Evolutionary conservation across 441 rosid species (phyloP), one percentile per base, ranked within the genome.

Genomic region (Daphne laureola): DNA sequence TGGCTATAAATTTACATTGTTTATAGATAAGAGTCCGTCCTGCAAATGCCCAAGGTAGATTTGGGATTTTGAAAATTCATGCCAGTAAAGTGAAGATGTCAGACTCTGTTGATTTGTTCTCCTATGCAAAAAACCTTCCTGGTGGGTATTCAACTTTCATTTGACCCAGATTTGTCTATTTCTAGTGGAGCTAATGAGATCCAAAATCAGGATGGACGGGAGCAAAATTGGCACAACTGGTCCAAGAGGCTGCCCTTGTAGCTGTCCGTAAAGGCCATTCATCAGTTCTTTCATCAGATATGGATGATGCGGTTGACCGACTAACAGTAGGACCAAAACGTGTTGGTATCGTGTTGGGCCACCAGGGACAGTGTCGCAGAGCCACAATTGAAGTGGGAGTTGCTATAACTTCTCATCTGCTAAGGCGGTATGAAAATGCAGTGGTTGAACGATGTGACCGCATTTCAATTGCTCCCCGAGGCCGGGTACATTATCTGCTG

Each of bases 191-290:
- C 54, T 60, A 36, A 58, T 67, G 38, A 31, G 38, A 31, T 9
- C 2, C 9, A 31, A 31, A 31, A 31, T 31, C 67, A 83, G 98
- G 96, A 73, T 91, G 98, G 98, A 78, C 80, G 0, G 98, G 98
- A 64, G 98, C 98, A 58, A 83, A 63, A 68, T 73, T 91, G 72
- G 93, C 98, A 59, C 98, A 83, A 77, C 76, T 91, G 61, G 79
- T 87, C 65, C 95, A 85, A 73, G 98, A 87, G 65, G 92, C 96
- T 71, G 98, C 98, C 55, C 90, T 91, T 51, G 96, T 91, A 44
- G 98, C 98, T 43, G 96, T 87, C 61, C 85, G 95, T 68, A 87
- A 79, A 69, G 77, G 77, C 57, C 92, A 91, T 55, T 64, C 59
- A 35, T 77, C 93, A 43, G 76, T 91, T 72, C 80, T 83, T 66